Percentiles rank a stretch among this genome's conserved stretches.
phyloP scores from a whole-genome alignment of 148 eudicot species.

The Nepenthes mirabilis region DNA sequence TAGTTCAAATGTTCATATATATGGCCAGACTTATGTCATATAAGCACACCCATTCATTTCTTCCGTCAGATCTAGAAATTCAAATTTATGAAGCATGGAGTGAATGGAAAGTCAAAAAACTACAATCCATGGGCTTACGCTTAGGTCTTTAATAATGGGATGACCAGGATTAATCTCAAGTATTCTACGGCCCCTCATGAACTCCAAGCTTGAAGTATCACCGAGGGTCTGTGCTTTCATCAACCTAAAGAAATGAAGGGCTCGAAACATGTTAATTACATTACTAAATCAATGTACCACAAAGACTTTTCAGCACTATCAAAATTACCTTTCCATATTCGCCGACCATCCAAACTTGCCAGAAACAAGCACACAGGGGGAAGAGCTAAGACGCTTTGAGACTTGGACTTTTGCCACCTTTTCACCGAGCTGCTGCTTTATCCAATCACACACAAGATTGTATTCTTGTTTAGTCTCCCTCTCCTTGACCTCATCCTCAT shows the following conservation, averaged over 20 bases:
- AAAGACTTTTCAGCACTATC: neutral
- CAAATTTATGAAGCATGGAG: neutral
- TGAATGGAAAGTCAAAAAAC: neutral
- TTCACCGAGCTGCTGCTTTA: slow-evolving; percentile 98
- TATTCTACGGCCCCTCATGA: slow-evolving; percentile 97
- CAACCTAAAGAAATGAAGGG: slow-evolving; percentile 32
- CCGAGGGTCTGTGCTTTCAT: slow-evolving; percentile 98
- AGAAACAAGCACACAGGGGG: slow-evolving; percentile 96
- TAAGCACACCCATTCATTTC: too few species aligned
- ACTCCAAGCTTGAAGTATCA: slow-evolving; percentile 84
- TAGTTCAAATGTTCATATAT: too few species aligned
- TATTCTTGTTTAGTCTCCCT: slow-evolving; percentile 90
- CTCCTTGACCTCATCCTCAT: slow-evolving; percentile 85
- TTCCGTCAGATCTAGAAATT: neutral
- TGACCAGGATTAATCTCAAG: slow-evolving; percentile 93
- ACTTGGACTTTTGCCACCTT: slow-evolving; percentile 95
- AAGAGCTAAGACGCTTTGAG: slow-evolving; percentile 83
- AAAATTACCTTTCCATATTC: slow-evolving; percentile 81
- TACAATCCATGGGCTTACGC: slow-evolving; percentile 28
- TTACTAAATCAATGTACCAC: neutral
- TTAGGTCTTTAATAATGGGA: slow-evolving; percentile 84
- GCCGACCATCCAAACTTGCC: slow-evolving; percentile 99
- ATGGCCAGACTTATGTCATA: too few species aligned
- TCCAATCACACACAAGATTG: slow-evolving; percentile 91
- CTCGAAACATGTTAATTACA: neutral